These are phyloP conservation scores for Xerocomus alliaceus DNA, from an alignment of 1,284 basidiomycete species.

Conservation along the genomic window DNA sequence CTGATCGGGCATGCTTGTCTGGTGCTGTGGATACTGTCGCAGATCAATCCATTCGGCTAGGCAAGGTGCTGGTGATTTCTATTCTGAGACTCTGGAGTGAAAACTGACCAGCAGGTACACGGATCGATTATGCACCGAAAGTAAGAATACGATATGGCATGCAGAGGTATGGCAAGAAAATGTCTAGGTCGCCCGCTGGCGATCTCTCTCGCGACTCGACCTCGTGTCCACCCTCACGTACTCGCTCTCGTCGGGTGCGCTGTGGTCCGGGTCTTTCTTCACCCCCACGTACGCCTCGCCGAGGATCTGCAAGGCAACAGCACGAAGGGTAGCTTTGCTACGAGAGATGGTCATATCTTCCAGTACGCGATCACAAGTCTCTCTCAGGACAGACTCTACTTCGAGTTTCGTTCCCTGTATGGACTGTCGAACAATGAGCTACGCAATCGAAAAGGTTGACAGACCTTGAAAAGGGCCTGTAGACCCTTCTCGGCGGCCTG, in stretches of 20 bases:
- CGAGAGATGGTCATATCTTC: slow-evolving; percentile 59
- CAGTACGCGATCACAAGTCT: slow-evolving; percentile 90
- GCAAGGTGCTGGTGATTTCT: no score
- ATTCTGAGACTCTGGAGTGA: no score
- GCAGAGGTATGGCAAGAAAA: not conserved
- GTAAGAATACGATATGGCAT: slow-evolving; percentile 13
- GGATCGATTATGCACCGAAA: slow-evolving; percentile 13
- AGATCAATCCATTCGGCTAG: no score
- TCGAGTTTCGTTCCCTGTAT: slow-evolving; percentile 90
- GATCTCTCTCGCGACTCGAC: slow-evolving; percentile 56
- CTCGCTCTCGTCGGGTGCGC: slow-evolving; percentile 65
- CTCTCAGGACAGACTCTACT: slow-evolving; percentile 91
- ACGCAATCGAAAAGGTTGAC: not conserved
- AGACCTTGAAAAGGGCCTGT: slow-evolving; percentile 89
- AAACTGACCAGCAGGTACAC: not conserved
- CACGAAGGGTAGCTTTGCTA: slow-evolving; percentile 75
- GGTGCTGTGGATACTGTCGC: no score
- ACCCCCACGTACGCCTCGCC: slow-evolving; percentile 78
- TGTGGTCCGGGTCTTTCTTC: slow-evolving; percentile 64
- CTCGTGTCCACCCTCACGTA: slow-evolving; percentile 86
- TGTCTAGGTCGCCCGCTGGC: slow-evolving; percentile 30
- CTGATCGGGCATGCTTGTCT: no score
- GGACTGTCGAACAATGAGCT: not conserved
- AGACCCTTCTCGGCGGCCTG: slow-evolving; percentile 96
- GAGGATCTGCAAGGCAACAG: slow-evolving; percentile 83